Conservation (phyloP, 2,329 filamentous ascomycete species). For the Penicillium verrucosum region DNA sequence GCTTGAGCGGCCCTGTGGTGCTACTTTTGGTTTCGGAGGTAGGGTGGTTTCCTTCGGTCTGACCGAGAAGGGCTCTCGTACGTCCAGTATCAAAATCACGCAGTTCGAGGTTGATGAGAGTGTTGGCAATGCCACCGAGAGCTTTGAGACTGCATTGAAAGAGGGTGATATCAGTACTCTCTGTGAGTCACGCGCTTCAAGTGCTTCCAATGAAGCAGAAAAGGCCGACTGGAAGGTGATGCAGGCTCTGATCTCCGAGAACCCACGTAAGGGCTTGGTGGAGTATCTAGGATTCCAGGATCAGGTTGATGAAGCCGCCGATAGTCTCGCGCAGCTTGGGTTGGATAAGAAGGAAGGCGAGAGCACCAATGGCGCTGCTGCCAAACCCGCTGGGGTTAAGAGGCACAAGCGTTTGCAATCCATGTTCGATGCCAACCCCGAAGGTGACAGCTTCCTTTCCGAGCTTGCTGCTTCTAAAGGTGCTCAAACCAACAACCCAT, state of each 20-base stretch:
- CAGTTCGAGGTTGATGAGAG: constrained; percentile 85
- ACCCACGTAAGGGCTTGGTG: constrained; percentile 79
- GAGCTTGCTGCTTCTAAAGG: constrained; percentile 83
- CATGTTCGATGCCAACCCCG: constrained; percentile 72
- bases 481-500: constrained; percentile 89
- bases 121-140: constrained; percentile 77
- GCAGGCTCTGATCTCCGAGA: constrained; percentile 78
- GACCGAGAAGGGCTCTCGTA: constrained; percentile 59
- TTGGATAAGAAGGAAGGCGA: constrained; percentile 39
- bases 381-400: constrained; percentile 47
- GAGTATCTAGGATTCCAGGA: constrained; percentile 86
- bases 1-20: constrained; percentile 80
- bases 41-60: constrained; percentile 75
- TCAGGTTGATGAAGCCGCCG: constrained; percentile 50
- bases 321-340: constrained; percentile 43
- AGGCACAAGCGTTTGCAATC: constrained; percentile 66
- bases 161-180: constrained; percentile 73
- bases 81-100: constrained; percentile 77
- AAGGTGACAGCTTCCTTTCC: constrained; percentile 81
- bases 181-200: constrained; percentile 72
- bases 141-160: constrained; percentile 79
- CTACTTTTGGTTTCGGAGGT: constrained; percentile 92
- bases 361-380: constrained; percentile 44
- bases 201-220: constrained; percentile 80
- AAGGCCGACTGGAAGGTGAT: constrained; percentile 96